phyloP scores from a whole-genome alignment of 2,329 filamentous ascomycete species.

The Emergomyces pasteurianus region DNA sequence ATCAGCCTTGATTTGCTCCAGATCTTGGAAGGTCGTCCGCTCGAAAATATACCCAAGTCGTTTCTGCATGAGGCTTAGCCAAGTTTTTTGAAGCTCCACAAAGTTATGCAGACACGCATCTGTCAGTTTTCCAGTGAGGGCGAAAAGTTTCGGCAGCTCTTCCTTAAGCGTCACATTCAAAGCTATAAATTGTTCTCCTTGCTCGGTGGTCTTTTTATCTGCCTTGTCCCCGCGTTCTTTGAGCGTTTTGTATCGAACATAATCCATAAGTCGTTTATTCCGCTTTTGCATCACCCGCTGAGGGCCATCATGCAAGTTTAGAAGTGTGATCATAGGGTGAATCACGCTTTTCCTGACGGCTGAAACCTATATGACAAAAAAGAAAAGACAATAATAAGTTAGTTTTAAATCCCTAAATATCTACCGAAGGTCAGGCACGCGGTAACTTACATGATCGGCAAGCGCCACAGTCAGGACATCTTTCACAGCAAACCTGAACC shows the following conservation, averaged over 20 bases:
- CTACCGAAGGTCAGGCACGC: neutral
- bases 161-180: conserved; percentile 89
- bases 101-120: conserved; percentile 74
- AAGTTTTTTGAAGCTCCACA: conserved; percentile 68
- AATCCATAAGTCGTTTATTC: conserved; percentile 83
- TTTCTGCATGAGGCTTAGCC: conserved; percentile 72
- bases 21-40: conserved; percentile 48
- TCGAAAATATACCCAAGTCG: conserved; percentile 61
- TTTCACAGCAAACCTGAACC: conserved; percentile 74
- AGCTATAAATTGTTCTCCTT: conserved; percentile 79
- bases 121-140: conserved; percentile 69
- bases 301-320: conserved; percentile 70
- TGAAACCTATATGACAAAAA: conserved; percentile 30
- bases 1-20: conserved; percentile 60
- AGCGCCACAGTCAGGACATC: conserved; percentile 75
- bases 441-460: conserved; percentile 58
- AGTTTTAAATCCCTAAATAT: neutral
- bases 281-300: conserved; percentile 88
- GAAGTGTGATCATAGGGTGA: conserved; percentile 66
- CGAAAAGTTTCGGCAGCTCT: conserved; percentile 75
- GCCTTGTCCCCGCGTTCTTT: conserved; percentile 72
- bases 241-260: conserved; percentile 66
- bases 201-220: conserved; percentile 72
- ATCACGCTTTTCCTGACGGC: conserved; percentile 73
- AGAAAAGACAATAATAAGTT: neutral